Base-by-base conservation (phyloP, 2,329 filamentous ascomycete genomes). In the Exophiala calicioides region DNA sequence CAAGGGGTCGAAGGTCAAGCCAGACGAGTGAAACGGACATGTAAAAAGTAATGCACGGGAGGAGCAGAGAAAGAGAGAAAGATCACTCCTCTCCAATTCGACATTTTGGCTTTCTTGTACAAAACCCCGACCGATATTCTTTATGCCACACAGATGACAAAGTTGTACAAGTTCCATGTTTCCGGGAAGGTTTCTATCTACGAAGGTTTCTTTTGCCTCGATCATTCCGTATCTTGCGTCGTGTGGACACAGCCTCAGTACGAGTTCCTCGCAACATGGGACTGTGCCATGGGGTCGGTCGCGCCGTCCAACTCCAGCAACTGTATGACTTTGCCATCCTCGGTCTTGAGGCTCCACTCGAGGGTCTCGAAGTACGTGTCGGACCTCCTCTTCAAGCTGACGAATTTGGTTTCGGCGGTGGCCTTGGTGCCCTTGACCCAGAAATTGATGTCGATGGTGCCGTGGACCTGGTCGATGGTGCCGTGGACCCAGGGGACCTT, bases 391-490 rank as follows among this genome's bases (percentile, higher is more conserved):
- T 93, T 79, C 64, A 79, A 75, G 72, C 88, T 93, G 58, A 77
- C 80, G 68, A 98, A 94, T 62, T 81, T 79, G 80, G 96, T 93
- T 64, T 82, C 76, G 5, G 83, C 93, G 58, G 75, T 72, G 47
- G 70, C 74, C 64, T 77, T 82, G 21, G 82, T 88, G 30, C 93
- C 93, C 70, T 87, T 88, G 20, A 98, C 93, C 70, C 81, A 78
- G 68, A 95, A 97, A 45, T 72, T 73, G 49, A 98, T 88, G 74
- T 97, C 78, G 66, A 98, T 95, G 60, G 82, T 77, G 18, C 93
- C 93, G 69, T 91, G 89, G 66, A 97, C 71, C 75, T 95, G 91
- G 71, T 96, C 94, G 78, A 98, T 86, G 73, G 89, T 83, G 52
- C 88, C 88, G 60, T 79, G 75, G 62, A 93, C 90, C 86, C 86